A percentile compares a stretch with the other conserved stretches of the same genome.
Evolutionary conservation across 1,284 basidiomycete genomes (phyloP).

Genomic region (Fomitopsis pinicola): DNA sequence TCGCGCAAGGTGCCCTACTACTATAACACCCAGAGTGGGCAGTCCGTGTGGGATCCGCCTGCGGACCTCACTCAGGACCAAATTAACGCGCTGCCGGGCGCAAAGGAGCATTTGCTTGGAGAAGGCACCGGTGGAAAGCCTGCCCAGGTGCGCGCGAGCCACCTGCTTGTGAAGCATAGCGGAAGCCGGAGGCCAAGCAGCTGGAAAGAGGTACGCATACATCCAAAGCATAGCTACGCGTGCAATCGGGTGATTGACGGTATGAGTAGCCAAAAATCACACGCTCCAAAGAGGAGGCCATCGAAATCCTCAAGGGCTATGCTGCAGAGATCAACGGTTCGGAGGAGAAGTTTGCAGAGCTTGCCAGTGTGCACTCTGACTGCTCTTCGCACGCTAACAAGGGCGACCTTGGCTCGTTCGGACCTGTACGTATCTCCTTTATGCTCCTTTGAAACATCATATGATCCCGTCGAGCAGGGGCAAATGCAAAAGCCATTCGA

Average conservation of each 20-base stretch:
- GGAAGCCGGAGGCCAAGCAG: constrained; percentile 85
- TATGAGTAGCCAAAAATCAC: constrained; percentile 60
- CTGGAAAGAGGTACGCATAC: constrained; percentile 77
- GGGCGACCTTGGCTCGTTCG: constrained; percentile 89
- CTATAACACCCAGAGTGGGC: constrained; percentile 69
- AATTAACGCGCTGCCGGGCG: constrained; percentile 66
- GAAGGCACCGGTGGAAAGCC: constrained; percentile 25
- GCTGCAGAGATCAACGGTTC: constrained; percentile 57
- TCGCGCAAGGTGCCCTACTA: constrained; percentile 85
- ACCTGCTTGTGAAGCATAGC: constrained; percentile 91
- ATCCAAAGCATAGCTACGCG: background rate
- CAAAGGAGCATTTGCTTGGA: constrained; percentile 42
- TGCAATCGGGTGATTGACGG: background rate
- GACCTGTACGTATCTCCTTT: constrained; percentile 30
- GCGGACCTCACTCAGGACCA: constrained; percentile 60
- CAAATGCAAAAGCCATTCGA: constrained; percentile 99
- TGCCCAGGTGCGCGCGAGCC: constrained; percentile 85
- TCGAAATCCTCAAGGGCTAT: constrained; percentile 67
- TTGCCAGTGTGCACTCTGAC: constrained; percentile 78
- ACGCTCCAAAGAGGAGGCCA: constrained; percentile 87
- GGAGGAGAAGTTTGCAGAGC: constrained; percentile 65
- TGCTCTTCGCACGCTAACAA: constrained; percentile 79
- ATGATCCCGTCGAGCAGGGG: constrained; percentile 32
- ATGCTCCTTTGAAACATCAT: background rate
- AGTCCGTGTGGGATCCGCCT: constrained; percentile 86